Evolutionary conservation across 257 asterid species (phyloP), one percentile per base, ranked within the genome.

Genomic region (Gentiana straminea): DNA sequence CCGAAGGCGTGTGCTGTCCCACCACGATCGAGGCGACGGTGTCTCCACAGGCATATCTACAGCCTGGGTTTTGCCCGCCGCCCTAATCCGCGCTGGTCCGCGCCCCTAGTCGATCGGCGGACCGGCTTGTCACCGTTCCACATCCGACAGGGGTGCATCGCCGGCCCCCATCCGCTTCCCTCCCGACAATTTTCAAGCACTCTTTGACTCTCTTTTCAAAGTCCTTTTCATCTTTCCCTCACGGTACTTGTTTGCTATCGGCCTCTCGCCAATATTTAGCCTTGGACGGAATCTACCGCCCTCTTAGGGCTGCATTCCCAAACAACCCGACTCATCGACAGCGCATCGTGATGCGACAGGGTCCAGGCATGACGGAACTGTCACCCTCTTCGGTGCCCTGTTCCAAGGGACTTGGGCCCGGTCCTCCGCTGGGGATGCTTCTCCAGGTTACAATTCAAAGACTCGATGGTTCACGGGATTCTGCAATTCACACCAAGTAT

Each of bases 391-490:
- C 24, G 24, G 24, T 15, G 24, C 24, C 24, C 24, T 15, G 24
- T 15, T 15, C 24, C 24, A 15, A 15, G 24, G 24, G 24, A 15
- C 24, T 15, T 15, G 24, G 24, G 24, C 24, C 24, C 24, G 24
- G 24, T 15, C 24, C 24, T 15, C 37, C 55, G 5, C 37, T 24
- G 55, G 34, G 55, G 55, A 32, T 15, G 55, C 55, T 51, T 51
- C 55, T 51, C 55, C 55, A 32, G 37, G 59, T 47, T 37, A 55
- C 59, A 55, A 55, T 37, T 65, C 24, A 15, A 15, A 15, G 24
- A 74, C 77, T 82, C 81, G 72, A 77, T 83, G 83, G 81, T 80
- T 77, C 83, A 69, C 74, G 75, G 70, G 78, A 83, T 83, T 80
- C 70, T 15, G 74, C 77, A 83, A 80, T 80, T 83, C 82, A 80